phyloP scores from a whole-genome alignment of 495 filamentous ascomycete species.

The Amniculicola lignicola region DNA sequence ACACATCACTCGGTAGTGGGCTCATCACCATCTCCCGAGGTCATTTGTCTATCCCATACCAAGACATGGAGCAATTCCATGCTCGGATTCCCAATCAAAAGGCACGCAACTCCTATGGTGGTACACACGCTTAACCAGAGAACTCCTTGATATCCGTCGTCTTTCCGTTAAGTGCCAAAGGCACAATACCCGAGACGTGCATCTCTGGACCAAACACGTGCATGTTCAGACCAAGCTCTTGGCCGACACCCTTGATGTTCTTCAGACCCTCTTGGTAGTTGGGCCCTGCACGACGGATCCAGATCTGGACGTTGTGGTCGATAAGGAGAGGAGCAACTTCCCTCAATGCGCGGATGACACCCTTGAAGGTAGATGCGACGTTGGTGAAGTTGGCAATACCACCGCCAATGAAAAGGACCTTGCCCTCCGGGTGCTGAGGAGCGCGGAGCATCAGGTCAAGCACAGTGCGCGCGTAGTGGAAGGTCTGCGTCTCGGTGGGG shows the following conservation, averaged over 20 bases:
- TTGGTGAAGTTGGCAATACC: constrained; percentile 99
- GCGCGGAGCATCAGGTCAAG: constrained; percentile 97
- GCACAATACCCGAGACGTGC: constrained; percentile 72
- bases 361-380: constrained; percentile 97
- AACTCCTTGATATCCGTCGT: constrained; percentile 50
- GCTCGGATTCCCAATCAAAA: not conserved
- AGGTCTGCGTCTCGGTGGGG: constrained; percentile 96
- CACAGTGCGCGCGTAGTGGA: constrained; percentile 95
- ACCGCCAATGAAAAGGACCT: constrained; percentile 98
- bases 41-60: not conserved
- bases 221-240: constrained; percentile 89
- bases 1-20: not conserved
- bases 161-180: constrained; percentile 63
- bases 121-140: constrained; percentile 32
- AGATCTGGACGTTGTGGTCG: constrained; percentile 99
- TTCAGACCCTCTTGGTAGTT: constrained; percentile 99
- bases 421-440: constrained; percentile 80
- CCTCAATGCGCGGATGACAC: constrained; percentile 94
- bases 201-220: constrained; percentile 98
- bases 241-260: constrained; percentile 96
- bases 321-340: constrained; percentile 80
- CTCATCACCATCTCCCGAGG: not conserved
- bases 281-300: constrained; percentile 97
- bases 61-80: not conserved
- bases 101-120: not conserved